Conservation (phyloP, 139 green algal species). For the Micromonas commoda region DNA sequence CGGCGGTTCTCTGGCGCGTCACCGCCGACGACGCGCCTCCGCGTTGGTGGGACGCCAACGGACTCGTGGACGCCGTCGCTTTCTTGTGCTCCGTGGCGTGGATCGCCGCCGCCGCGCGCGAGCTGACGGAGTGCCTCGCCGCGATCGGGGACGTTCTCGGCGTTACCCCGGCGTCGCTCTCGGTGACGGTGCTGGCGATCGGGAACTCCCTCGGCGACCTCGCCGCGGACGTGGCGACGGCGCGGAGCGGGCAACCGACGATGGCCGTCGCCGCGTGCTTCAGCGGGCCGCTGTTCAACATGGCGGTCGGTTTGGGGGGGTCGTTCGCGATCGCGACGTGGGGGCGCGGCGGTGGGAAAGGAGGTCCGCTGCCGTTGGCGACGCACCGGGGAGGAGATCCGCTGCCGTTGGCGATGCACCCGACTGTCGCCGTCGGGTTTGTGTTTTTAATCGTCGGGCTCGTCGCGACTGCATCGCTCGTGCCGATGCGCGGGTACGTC, state of each 20-base stretch:
- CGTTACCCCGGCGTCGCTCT: conserved; percentile 36
- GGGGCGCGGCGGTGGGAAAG: conserved; percentile 7
- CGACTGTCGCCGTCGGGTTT: conserved; percentile 36
- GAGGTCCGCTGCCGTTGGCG: too few species aligned
- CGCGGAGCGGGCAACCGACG: conserved; percentile 26
- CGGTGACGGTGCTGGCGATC: conserved; percentile 50
- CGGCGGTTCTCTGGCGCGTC: too few species aligned
- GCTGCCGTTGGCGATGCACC: conserved; percentile 26
- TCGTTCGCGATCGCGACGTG: conserved; percentile 32
- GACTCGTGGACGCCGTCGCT: not conserved
- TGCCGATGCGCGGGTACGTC: too few species aligned
- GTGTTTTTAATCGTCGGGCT: conserved; percentile 39
- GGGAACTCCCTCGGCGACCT: conserved; percentile 55
- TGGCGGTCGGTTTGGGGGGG: conserved; percentile 42
- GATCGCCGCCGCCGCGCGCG: conserved; percentile 46
- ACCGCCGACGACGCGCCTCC: not conserved
- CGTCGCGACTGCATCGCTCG: too few species aligned
- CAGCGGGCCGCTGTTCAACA: conserved; percentile 53
- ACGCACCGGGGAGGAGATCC: too few species aligned
- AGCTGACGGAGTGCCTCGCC: conserved; percentile 42
- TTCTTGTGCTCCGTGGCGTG: conserved; percentile 30
- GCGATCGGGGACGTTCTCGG: conserved; percentile 36
- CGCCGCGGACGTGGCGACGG: conserved; percentile 44
- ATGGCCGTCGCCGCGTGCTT: conserved; percentile 48
- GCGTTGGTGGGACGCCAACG: not conserved